Evolutionary conservation across 148 eudicot species (phyloP).

Genomic region (Rhododendron mucronatum): DNA sequence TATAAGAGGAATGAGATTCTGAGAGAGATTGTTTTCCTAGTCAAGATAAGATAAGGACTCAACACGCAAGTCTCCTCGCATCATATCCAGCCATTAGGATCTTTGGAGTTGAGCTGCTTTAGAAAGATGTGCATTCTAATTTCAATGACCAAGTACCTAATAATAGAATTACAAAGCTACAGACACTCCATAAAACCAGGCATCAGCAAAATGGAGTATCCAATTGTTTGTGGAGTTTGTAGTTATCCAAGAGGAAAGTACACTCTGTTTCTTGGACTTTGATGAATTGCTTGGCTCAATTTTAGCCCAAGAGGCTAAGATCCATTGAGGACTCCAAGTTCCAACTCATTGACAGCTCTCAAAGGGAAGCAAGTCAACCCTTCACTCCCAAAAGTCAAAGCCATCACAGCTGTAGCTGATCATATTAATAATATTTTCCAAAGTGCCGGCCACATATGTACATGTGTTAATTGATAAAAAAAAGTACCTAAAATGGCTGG

Average conservation of each 20-base stretch:
- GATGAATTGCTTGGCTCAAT: neutral
- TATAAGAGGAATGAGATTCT: neutral
- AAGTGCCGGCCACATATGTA: neutral
- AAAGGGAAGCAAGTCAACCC: conserved; percentile 2
- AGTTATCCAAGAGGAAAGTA: neutral
- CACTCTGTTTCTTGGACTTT: neutral
- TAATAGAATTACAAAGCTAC: neutral
- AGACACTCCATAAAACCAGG: neutral
- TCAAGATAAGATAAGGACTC: neutral
- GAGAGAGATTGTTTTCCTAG: neutral
- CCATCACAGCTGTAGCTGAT: conserved; percentile 9
- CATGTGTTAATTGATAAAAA: neutral
- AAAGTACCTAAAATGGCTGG: neutral
- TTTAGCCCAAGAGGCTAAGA: neutral
- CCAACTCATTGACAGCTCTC: conserved; percentile 3
- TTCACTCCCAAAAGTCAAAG: neutral
- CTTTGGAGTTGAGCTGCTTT: neutral
- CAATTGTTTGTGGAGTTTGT: neutral
- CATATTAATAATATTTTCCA: neutral
- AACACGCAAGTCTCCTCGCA: neutral
- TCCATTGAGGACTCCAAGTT: neutral
- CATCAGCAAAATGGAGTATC: neutral
- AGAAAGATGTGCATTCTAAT: neutral
- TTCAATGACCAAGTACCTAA: neutral
- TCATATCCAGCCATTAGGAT: neutral